phyloP scores from a whole-genome alignment of 2,329 filamentous ascomycete genomes.

The Grosmannia huntii region DNA sequence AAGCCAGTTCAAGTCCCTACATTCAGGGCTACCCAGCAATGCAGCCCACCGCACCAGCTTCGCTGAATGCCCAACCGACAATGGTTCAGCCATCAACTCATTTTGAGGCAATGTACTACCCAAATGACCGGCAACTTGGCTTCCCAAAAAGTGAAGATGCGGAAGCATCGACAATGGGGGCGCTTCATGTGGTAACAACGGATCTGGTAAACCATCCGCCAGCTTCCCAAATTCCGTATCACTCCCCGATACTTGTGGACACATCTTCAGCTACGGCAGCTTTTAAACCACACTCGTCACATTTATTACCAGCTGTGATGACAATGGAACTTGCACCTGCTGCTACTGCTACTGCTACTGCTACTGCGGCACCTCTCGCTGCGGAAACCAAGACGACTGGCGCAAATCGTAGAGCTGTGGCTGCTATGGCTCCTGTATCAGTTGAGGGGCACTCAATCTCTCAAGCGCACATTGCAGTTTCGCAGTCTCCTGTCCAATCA shows the following conservation, averaged over 20 bases:
- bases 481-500: too few species aligned
- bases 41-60: conserved; percentile 18
- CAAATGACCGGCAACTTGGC: conserved; percentile 3
- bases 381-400: background rate
- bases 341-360: too few species aligned
- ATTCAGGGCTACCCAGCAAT: conserved; percentile 24
- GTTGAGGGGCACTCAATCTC: background rate
- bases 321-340: too few species aligned
- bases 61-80: conserved; percentile 1
- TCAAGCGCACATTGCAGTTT: too few species aligned
- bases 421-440: background rate
- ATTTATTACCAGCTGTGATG: background rate
- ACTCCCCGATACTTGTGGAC: too few species aligned
- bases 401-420: background rate
- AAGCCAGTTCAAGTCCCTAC: conserved; percentile 16
- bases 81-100: conserved; percentile 17
- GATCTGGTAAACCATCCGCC: background rate
- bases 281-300: background rate
- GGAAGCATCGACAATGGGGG: background rate
- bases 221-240: background rate
- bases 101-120: conserved; percentile 29
- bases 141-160: background rate
- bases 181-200: background rate
- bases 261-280: too few species aligned
- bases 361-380: background rate